phyloP scores from a whole-genome alignment of 2,329 filamentous ascomycete genomes.

The Xylaria polymorpha region DNA sequence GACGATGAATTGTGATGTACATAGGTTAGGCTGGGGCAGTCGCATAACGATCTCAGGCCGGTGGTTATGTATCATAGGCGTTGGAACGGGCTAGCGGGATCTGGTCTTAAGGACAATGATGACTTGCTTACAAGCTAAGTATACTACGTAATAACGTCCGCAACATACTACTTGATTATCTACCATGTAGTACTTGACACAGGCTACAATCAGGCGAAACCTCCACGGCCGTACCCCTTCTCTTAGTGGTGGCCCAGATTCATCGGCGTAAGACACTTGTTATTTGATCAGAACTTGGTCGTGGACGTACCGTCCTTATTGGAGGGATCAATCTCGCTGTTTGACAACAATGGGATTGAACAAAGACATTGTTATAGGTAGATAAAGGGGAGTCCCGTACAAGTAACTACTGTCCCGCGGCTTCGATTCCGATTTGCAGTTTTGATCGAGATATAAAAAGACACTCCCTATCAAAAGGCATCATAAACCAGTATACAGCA shows the following conservation, averaged over 20 bases:
- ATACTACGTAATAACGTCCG: constrained; percentile 8
- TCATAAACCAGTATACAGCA: background rate
- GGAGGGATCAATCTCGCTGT: background rate
- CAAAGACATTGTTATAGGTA: constrained; percentile 19
- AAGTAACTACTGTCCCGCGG: background rate
- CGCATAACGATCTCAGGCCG: constrained; percentile 37
- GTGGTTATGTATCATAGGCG: constrained; percentile 50
- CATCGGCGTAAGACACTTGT: background rate
- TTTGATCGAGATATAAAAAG: background rate
- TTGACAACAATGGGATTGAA: constrained; percentile 3
- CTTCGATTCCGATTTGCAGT: background rate
- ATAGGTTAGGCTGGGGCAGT: constrained; percentile 31
- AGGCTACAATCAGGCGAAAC: background rate
- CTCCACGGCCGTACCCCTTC: background rate
- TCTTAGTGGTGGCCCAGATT: background rate
- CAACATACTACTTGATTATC: background rate
- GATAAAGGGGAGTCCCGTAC: constrained; percentile 21
- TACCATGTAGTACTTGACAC: background rate
- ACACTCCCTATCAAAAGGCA: background rate
- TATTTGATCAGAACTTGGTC: background rate
- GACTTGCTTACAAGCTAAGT: constrained; percentile 43
- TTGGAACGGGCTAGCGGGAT: constrained; percentile 42
- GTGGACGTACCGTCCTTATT: background rate
- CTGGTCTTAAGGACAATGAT: constrained; percentile 47
- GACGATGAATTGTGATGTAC: constrained; percentile 64